Conservation (phyloP, 176 grass and related monocot species). For the Chloris gayana region DNA sequence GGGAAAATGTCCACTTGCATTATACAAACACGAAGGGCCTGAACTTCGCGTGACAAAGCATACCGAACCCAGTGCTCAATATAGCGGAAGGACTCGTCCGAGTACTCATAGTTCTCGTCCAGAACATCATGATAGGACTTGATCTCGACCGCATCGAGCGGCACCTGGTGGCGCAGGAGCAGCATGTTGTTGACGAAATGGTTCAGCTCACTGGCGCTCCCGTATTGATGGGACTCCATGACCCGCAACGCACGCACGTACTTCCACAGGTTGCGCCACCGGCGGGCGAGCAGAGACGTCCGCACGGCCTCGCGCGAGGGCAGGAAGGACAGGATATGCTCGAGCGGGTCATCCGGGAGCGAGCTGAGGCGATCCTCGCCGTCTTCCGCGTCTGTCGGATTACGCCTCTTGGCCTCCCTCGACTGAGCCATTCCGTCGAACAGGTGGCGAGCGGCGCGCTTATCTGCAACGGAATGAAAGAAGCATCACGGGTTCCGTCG, state of each 20-base stretch:
- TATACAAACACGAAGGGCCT: neutral
- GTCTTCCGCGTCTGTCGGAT: too few species aligned
- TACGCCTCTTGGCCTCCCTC: neutral
- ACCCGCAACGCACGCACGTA: neutral
- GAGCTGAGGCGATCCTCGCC: too few species aligned
- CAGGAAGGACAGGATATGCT: neutral
- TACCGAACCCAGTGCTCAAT: neutral
- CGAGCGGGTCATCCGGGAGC: neutral
- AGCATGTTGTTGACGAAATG: conserved; percentile 5
- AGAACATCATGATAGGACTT: neutral
- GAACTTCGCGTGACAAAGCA: neutral
- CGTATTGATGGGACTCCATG: too few species aligned
- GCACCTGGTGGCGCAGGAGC: neutral
- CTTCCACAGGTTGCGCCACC: neutral
- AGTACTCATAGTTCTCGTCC: too few species aligned
- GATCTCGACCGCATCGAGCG: neutral
- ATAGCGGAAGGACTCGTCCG: neutral
- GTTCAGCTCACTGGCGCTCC: neutral
- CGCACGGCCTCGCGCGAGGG: neutral
- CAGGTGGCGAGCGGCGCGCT: neutral
- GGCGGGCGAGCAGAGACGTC: neutral
- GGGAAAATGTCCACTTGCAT: too few species aligned
- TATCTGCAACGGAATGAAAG: too few species aligned
- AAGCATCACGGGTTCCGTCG: too few species aligned
- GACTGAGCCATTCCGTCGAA: neutral